Percentiles rank a stretch among this genome's conserved stretches.
phyloP scores from a whole-genome alignment of 495 filamentous ascomycete species.

The Talaromyces borbonicus region DNA sequence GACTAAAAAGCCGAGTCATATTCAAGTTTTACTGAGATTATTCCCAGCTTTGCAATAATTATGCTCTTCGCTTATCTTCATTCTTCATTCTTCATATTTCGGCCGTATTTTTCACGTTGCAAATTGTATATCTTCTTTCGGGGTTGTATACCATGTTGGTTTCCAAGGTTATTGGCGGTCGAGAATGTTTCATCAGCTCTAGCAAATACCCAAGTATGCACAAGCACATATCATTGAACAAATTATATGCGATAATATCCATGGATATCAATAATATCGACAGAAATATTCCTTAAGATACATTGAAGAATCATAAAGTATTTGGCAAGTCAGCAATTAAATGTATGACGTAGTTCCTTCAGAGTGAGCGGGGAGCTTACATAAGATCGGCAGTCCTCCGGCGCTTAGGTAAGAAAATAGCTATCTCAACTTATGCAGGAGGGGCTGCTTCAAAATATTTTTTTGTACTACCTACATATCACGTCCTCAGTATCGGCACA shows the following conservation, averaged over 20 bases:
- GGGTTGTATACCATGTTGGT: background rate
- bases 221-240: background rate
- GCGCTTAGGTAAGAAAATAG: background rate
- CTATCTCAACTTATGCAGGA: too few species aligned
- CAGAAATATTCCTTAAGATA: too few species aligned
- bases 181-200: background rate
- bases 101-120: background rate
- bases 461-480: background rate
- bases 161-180: background rate
- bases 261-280: too few species aligned
- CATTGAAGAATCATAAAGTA: too few species aligned
- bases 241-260: too few species aligned
- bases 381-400: background rate
- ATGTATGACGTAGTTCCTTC: conserved; percentile 22
- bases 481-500: background rate
- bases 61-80: background rate
- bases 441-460: background rate
- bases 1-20: too few species aligned
- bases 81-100: background rate
- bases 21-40: too few species aligned
- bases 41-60: too few species aligned
- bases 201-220: background rate
- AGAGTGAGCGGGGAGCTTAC: background rate
- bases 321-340: too few species aligned
- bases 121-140: background rate